phyloP scores from a whole-genome alignment of 2,329 filamentous ascomycete species.

The Aspergillus caelatus region DNA sequence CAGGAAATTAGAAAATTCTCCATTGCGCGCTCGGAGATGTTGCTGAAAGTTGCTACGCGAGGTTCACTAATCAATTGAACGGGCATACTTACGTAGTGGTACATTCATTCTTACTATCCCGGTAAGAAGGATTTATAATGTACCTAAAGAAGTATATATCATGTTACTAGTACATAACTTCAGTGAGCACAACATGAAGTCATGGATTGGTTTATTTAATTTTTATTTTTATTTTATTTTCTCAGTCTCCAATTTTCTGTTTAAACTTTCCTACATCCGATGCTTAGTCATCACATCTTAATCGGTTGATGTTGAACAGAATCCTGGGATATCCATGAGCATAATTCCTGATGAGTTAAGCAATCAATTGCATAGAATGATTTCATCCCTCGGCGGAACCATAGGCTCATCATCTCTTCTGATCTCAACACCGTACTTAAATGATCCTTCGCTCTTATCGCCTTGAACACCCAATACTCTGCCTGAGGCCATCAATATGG shows the following conservation, averaged over 20 bases:
- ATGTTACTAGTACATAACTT: too few species aligned
- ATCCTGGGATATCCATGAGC: too few species aligned
- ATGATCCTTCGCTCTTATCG: neutral
- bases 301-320: neutral
- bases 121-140: too few species aligned
- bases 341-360: neutral
- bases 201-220: neutral
- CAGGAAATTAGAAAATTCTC: constrained; percentile 7
- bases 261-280: neutral
- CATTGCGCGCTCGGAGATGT: constrained; percentile 11
- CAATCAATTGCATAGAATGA: neutral
- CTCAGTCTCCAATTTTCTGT: neutral
- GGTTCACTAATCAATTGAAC: constrained; percentile 1
- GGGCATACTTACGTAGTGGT: neutral
- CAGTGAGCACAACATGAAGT: neutral
- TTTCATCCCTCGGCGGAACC: neutral
- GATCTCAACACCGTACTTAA: neutral
- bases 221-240: neutral
- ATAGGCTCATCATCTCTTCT: neutral
- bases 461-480: neutral
- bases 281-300: neutral
- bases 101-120: too few species aligned
- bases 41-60: constrained; percentile 8
- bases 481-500: neutral
- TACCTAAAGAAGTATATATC: too few species aligned